Evolutionary conservation across 306 rosid genomes (phyloP).

Genomic region (Vigna angularis): DNA sequence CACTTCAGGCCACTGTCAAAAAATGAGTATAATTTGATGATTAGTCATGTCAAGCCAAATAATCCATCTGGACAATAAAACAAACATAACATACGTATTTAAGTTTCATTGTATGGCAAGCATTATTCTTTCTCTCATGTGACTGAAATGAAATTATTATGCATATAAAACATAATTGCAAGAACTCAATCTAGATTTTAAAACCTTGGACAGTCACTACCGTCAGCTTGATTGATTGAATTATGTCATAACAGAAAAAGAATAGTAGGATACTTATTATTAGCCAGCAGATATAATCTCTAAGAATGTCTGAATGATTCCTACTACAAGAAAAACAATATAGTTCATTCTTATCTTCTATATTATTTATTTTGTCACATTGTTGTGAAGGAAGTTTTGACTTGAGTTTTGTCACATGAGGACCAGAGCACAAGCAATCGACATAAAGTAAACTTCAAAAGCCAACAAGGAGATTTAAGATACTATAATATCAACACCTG

Average conservation of each 20-base stretch:
- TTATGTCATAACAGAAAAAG: conserved; percentile 15
- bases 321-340: too few relatives aligned
- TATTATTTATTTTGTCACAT: too few relatives aligned
- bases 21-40: conserved; percentile 35
- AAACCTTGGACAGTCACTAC: conserved; percentile 18
- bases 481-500: conserved; percentile 6
- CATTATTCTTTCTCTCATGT: conserved; percentile 27
- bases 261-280: background rate
- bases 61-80: conserved; percentile 26
- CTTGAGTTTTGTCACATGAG: background rate
- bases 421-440: conserved; percentile 5
- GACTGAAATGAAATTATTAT: conserved; percentile 30
- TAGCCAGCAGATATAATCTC: background rate
- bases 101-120: conserved; percentile 34
- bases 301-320: background rate
- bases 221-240: background rate
- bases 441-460: conserved; percentile 29
- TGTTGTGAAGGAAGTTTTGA: too few relatives aligned
- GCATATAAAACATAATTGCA: conserved; percentile 6
- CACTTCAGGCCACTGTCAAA: conserved; percentile 88
- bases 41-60: conserved; percentile 31
- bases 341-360: too few relatives aligned
- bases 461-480: conserved; percentile 17
- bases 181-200: background rate
- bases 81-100: conserved; percentile 16